Evolutionary conservation across 2,329 filamentous ascomycete species (phyloP).

Genomic region (Cercospora sesami): DNA sequence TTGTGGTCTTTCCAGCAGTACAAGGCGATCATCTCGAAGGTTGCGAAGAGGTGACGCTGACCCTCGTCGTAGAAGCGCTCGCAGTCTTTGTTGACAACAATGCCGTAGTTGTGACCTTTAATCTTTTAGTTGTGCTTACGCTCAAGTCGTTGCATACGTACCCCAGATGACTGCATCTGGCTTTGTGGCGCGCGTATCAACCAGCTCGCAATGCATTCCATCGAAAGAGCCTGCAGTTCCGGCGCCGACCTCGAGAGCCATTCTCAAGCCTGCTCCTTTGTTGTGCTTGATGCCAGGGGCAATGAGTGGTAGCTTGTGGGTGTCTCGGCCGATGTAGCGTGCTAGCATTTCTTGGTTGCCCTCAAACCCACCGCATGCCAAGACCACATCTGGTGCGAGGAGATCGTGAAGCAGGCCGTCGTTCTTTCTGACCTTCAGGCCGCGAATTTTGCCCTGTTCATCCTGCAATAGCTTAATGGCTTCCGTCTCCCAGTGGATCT

Average conservation of each 20-base stretch:
- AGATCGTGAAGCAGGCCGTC: conserved; percentile 42
- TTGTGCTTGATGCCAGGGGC: conserved; percentile 46
- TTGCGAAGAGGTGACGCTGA: conserved; percentile 65
- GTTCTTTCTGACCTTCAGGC: conserved; percentile 43
- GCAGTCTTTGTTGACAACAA: conserved; percentile 46
- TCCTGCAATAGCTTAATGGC: conserved; percentile 40
- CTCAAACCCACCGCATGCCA: conserved; percentile 47
- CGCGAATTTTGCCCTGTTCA: conserved; percentile 40
- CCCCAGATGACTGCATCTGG: conserved; percentile 45
- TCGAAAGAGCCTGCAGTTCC: conserved; percentile 45
- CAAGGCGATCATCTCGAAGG: conserved; percentile 47
- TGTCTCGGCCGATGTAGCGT: conserved; percentile 43
- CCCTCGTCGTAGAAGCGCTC: conserved; percentile 90
- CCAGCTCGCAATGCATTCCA: conserved; percentile 47
- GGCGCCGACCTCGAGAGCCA: conserved; percentile 46
- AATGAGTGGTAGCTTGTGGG: conserved; percentile 45
- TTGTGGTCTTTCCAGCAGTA: conserved; percentile 46
- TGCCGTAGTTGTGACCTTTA: conserved; percentile 45
- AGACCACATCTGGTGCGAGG: conserved; percentile 40
- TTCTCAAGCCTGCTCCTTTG: conserved; percentile 43
- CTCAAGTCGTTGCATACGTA: conserved; percentile 1
- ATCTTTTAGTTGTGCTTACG: conserved; percentile 4
- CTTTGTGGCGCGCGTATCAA: conserved; percentile 45
- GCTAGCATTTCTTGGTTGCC: conserved; percentile 47
- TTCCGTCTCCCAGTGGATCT: conserved; percentile 45